Base-by-base conservation (phyloP, 257 asterid species). In the Rubia yunnanensis region DNA sequence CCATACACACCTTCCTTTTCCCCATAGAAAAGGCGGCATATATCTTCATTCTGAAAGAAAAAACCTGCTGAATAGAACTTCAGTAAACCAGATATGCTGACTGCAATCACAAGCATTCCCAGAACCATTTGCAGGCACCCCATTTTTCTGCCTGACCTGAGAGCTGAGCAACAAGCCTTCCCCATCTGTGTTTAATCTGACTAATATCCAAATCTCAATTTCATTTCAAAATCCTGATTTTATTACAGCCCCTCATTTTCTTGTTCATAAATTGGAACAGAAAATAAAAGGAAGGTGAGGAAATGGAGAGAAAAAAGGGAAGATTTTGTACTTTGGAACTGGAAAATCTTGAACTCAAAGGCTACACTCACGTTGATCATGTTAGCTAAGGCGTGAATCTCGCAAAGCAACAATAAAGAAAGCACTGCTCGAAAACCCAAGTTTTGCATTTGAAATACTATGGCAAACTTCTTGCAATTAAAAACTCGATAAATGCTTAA, bases 21-120 rank as follows among this genome's bases (percentile, higher is more conserved):
- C 20, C 75, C 78, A 67, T 78, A 74, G 32, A 85, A 85, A 58
- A 81, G 94, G 55, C 81, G 82, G 79, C 94, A 88, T 11, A 91
- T 72, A 60, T 88, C 96, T 53, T 91, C 96, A 32, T 82, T 78
- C 27, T 78, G 88, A 24, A 85, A 28, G 81, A 88, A 85, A 54
- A 85, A 81, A 1, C 96, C 94, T 14, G 80, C 88, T 7, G 85
- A 77, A 74, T 88, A 91, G 57, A 91, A 77, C 72, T 79, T 79
- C 4, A 74, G 80, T 36, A 91, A 78, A 68, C 87, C 85, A 60
- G 88, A 86, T 67, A 91, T 38, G 84, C 96, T 91, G 11, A 85
- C 83, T 7, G 81, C 46, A 49, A 91, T 84, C 10, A 91, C 95
- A 13, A 91, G 74, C 34, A 78, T 82, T 67, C 98, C 96, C 1